Base-by-base conservation (phyloP, 148 eudicot species). In the Rheum nobile region DNA sequence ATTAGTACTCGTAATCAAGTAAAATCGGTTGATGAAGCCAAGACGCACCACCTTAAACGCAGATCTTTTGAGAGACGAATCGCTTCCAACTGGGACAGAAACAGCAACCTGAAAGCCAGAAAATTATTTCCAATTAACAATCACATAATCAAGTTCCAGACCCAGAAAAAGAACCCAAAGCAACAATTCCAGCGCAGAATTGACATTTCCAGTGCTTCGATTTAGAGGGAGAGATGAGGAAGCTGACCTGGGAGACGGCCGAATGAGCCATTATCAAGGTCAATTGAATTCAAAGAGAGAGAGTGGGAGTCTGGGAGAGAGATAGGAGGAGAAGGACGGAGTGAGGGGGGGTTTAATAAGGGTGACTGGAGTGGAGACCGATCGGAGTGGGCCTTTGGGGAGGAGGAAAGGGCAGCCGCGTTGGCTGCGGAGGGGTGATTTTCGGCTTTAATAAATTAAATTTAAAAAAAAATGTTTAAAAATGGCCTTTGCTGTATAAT, bases 1-100 rank as follows among this genome's bases (percentile, higher is more conserved):
- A 70, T 22, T 10, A 74, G 46, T 39, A 63, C 7, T 3, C 34
- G 46, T 39, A 63, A 28, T 7, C 22, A 74, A 70, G 46, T 37
- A 39, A 0, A 78, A 6, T 54, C 31, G 67, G 61, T 24, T 3
- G 69, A 14, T 75, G 31, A 75, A 13, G 17, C 48, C 26, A 26
- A 73, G n/a, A 54, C 29, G n/a, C n/a, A n/a, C 34, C 76, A 90
- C 96, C 96, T 88, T 79, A 48, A 85, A 75, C 34, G 78, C 46
- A 28, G 89, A 82, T 83, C 83, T 84, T 67, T 79, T 77, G 32
- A 85, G 74, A 47, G 79, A 81, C 2, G 79, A 70, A 75, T 90
- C 90, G 70, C 76, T 77, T 50, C 85, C 72, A 57, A 84, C 48
- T 43, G 90, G 82, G 67, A 80, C 78, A 59, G 81, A 42, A 2